Conservation (phyloP, 495 filamentous ascomycete genomes). For the Annulohypoxylon maeteangense region DNA sequence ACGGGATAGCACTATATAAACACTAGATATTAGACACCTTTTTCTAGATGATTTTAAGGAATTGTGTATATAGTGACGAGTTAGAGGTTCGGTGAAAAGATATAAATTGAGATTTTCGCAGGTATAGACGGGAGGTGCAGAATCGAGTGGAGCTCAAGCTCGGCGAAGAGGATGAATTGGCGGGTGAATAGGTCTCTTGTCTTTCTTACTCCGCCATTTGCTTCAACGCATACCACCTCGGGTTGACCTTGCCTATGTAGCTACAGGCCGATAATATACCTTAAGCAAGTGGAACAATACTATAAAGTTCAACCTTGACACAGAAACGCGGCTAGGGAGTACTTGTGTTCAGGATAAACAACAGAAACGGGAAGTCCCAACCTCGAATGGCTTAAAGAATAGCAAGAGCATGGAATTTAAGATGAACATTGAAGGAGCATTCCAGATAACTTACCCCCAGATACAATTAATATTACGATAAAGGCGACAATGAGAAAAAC, state of each 20-base stretch:
- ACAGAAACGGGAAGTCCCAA: background rate
- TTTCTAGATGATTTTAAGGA: slow-evolving; percentile 16
- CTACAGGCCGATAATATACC: background rate
- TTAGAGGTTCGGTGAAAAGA: slow-evolving; percentile 8
- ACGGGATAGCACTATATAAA: slow-evolving; percentile 43
- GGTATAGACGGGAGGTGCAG: background rate
- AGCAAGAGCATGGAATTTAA: background rate
- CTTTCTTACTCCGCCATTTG: slow-evolving; percentile 10
- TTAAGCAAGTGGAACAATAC: background rate
- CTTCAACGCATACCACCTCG: background rate
- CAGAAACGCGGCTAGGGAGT: background rate
- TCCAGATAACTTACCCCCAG: slow-evolving; percentile 42
- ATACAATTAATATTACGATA: slow-evolving; percentile 43
- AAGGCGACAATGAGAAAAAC: slow-evolving; percentile 42
- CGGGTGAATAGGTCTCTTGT: slow-evolving; percentile 31
- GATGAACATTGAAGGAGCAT: background rate
- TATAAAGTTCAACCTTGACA: background rate
- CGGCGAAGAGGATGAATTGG: slow-evolving; percentile 27
- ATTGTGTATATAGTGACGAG: background rate
- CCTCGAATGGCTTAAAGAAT: background rate
- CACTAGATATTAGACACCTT: slow-evolving; percentile 20
- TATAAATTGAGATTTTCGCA: background rate
- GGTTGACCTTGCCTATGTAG: background rate
- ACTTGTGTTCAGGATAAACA: background rate
- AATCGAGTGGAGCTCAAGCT: slow-evolving; percentile 1